Evolutionary conservation across 1,284 basidiomycete genomes (phyloP).

Genomic region (Cryptococcus jaspeensis): DNA sequence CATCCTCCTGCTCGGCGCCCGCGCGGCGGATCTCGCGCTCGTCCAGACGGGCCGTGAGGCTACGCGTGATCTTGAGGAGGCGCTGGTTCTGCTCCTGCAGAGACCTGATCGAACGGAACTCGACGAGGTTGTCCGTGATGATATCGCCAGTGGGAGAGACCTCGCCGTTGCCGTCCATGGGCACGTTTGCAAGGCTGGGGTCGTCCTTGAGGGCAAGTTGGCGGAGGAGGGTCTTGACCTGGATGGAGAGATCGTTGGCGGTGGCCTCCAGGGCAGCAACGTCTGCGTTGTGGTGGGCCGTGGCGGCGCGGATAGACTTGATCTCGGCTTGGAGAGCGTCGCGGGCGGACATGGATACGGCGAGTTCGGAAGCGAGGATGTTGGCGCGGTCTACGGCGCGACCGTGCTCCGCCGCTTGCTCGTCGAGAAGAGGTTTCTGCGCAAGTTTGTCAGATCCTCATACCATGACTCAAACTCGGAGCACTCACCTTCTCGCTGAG

Average conservation of each 20-base stretch:
- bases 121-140: slow-evolving; percentile 85
- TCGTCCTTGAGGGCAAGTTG: slow-evolving; percentile 79
- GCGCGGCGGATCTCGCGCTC: slow-evolving; percentile 67
- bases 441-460: background rate
- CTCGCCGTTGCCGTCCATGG: slow-evolving; percentile 59
- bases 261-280: slow-evolving; percentile 71
- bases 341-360: slow-evolving; percentile 68
- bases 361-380: slow-evolving; percentile 75
- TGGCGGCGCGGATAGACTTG: slow-evolving; percentile 60
- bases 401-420: slow-evolving; percentile 82
- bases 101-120: slow-evolving; percentile 75
- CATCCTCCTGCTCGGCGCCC: slow-evolving; percentile 62
- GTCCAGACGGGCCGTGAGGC: slow-evolving; percentile 75
- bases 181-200: slow-evolving; percentile 70
- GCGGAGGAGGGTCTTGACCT: slow-evolving; percentile 75
- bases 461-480: background rate
- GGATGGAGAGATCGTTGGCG: slow-evolving; percentile 79
- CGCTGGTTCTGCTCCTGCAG: slow-evolving; percentile 90
- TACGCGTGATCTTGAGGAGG: slow-evolving; percentile 76
- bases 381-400: slow-evolving; percentile 71
- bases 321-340: slow-evolving; percentile 32
- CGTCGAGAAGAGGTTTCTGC: slow-evolving; percentile 82
- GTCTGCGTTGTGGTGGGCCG: slow-evolving; percentile 64
- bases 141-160: slow-evolving; percentile 62
- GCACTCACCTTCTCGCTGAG: slow-evolving; percentile 78